Evolutionary conservation across 345 rosid genomes (phyloP).

Genomic region (Anastatica hierochuntica): DNA sequence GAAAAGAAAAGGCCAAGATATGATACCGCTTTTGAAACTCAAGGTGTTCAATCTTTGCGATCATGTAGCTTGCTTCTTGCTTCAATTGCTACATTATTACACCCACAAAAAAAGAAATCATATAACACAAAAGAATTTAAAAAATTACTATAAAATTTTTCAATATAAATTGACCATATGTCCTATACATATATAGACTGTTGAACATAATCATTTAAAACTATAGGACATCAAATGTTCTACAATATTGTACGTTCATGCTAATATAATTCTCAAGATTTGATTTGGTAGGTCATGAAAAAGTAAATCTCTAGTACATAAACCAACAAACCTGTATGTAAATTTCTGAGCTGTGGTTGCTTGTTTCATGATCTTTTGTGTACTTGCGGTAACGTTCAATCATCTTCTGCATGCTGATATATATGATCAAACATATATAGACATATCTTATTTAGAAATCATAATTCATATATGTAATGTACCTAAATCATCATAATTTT

Average conservation of each 20-base stretch:
- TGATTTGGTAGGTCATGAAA: slow-evolving; percentile 1
- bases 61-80: slow-evolving; percentile 40
- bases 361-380: slow-evolving; percentile 24
- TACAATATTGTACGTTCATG: too few species aligned
- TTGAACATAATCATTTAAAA: neutral
- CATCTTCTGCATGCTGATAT: slow-evolving; percentile 39
- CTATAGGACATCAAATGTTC: too few species aligned
- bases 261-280: neutral
- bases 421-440: neutral
- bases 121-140: neutral
- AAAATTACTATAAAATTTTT: too few species aligned
- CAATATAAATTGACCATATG: too few species aligned
- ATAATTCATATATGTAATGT: too few species aligned
- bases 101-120: neutral
- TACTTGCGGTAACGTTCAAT: slow-evolving; percentile 39
- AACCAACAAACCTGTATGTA: slow-evolving; percentile 30
- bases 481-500: too few species aligned
- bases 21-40: slow-evolving; percentile 43
- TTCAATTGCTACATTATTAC: slow-evolving; percentile 39
- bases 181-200: neutral
- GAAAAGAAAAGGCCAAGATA: neutral
- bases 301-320: slow-evolving; percentile 4
- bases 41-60: slow-evolving; percentile 45
- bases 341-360: slow-evolving; percentile 17
- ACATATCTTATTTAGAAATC: too few species aligned